Evolutionary conservation across 352 stramenopile species (phyloP), one percentile per base, ranked within the genome.

Genomic region (Elongisporangium senticosum): DNA sequence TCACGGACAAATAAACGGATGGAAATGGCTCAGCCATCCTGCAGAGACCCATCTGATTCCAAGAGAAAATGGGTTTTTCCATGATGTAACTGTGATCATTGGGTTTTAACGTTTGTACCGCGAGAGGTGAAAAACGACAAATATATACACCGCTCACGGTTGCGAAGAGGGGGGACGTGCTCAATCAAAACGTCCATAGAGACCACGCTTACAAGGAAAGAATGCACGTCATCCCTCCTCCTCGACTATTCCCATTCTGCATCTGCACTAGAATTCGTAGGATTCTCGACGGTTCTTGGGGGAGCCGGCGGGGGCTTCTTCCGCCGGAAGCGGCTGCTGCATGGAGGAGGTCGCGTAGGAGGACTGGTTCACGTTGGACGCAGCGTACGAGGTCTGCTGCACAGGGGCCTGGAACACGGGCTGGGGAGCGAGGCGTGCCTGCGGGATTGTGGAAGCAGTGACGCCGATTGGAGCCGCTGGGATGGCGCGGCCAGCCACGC

Each of bases 401-500:
- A 23, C 55, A 17, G 51, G 51, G 15, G 19, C 55, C 23, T 60
- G 53, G 40, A 48, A n/a, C 24, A 48, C 48, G 33, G 33, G n/a
- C 55, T 49, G 17, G 47, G 55, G 24, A 49, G 55, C 15, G 55
- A 60, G 40, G 47, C 21, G n/a, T 47, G 55, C 43, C 43, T 43
- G 33, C 33, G 33, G 33, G 13, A 43, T 10, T 43, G 33, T 14
- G 33, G 28, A 39, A 2, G 28, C 28, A 13, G 33, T 7, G 40
- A 60, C 47, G 10, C 69, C 69, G 53, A 77, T 68, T 2, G 69
- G 58, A n/a, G 75, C 56, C 15, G 61, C 66, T 23, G 75, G 72
- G 23, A 82, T 74, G 0, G 75, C 75, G 21, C 75, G 70, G 50
- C 75, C 75, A 22, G 70, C 72, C 14, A 85, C 68, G 21, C 63